Conservation (phyloP, 2,329 filamentous ascomycete genomes). For the Huntiella omanensis region DNA sequence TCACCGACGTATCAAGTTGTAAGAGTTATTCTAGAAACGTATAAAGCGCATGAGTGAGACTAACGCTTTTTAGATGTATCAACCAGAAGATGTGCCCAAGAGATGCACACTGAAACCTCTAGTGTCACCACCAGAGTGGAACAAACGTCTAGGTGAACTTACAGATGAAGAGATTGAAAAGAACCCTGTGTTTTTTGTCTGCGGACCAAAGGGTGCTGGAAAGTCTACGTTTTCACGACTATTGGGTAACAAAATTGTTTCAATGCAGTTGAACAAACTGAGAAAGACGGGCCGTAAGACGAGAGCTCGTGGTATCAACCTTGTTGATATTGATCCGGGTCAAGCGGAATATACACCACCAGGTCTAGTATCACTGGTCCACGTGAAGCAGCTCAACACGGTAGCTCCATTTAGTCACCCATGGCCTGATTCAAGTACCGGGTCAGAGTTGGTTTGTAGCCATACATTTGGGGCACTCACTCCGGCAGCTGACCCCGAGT, state of each 20-base stretch:
- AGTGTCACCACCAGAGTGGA: constrained; percentile 39
- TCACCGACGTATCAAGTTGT: constrained; percentile 31
- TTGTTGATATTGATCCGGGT: constrained; percentile 61
- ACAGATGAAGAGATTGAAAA: constrained; percentile 17
- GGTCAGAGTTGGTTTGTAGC: constrained; percentile 30
- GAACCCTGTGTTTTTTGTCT: constrained; percentile 34
- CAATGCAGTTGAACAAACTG: constrained; percentile 19
- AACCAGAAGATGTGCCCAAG: constrained; percentile 32
- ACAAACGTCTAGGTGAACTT: constrained; percentile 31
- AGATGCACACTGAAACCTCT: constrained; percentile 33
- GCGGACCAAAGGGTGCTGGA: constrained; percentile 52
- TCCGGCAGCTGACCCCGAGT: constrained; percentile 44
- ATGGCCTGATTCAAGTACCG: constrained; percentile 13
- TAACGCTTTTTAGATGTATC: constrained; percentile 28
- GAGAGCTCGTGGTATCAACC: constrained; percentile 22
- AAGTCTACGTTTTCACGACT: constrained; percentile 58
- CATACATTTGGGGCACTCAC: constrained; percentile 49
- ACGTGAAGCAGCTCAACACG: constrained; percentile 41
- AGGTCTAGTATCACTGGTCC: constrained; percentile 49
- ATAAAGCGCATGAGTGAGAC: constrained; percentile 1
- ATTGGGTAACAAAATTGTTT: constrained; percentile 48
- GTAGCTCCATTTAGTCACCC: constrained; percentile 49
- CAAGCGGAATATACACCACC: constrained; percentile 57
- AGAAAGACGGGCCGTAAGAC: constrained; percentile 9
- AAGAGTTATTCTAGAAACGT: constrained; percentile 12